phyloP scores from a whole-genome alignment of 192 early-diverging fungal species.

The Umbelopsis vinacea region DNA sequence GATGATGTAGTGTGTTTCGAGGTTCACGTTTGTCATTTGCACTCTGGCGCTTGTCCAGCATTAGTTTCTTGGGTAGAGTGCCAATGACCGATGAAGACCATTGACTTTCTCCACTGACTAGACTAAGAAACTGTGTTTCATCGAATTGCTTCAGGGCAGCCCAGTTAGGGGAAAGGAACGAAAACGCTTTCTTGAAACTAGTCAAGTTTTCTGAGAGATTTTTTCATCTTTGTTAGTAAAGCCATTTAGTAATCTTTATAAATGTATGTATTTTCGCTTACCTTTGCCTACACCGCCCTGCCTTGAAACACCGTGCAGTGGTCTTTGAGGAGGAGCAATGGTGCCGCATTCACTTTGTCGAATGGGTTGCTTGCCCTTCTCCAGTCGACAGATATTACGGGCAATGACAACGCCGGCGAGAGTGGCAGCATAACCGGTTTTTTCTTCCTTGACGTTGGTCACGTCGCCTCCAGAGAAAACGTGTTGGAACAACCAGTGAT shows the following conservation, averaged over 20 bases:
- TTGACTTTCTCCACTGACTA: constrained; percentile 36
- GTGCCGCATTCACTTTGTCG: constrained; percentile 42
- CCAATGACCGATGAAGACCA: constrained; percentile 30
- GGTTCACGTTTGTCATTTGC: background rate
- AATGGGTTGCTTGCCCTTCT: constrained; percentile 41
- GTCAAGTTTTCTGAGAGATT: constrained; percentile 34
- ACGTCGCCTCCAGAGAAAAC: constrained; percentile 53
- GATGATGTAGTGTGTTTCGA: background rate
- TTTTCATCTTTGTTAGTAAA: background rate
- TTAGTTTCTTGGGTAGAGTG: constrained; percentile 25
- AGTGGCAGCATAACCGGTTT: constrained; percentile 47
- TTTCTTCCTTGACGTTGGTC: constrained; percentile 49
- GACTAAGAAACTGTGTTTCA: constrained; percentile 37
- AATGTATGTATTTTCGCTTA: constrained; percentile 31
- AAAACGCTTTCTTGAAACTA: constrained; percentile 35
- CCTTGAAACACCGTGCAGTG: constrained; percentile 34
- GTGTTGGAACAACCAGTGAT: constrained; percentile 35
- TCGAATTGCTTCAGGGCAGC: constrained; percentile 47
- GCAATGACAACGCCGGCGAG: constrained; percentile 43
- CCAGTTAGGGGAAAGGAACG: constrained; percentile 42
- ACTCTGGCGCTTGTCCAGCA: background rate
- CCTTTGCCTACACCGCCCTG: constrained; percentile 45
- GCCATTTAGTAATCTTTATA: too few relatives aligned
- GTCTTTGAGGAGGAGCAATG: constrained; percentile 37
- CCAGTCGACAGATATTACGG: constrained; percentile 44